Conservation (phyloP, 495 filamentous ascomycete species). For the Aspergillus mulundensis region DNA sequence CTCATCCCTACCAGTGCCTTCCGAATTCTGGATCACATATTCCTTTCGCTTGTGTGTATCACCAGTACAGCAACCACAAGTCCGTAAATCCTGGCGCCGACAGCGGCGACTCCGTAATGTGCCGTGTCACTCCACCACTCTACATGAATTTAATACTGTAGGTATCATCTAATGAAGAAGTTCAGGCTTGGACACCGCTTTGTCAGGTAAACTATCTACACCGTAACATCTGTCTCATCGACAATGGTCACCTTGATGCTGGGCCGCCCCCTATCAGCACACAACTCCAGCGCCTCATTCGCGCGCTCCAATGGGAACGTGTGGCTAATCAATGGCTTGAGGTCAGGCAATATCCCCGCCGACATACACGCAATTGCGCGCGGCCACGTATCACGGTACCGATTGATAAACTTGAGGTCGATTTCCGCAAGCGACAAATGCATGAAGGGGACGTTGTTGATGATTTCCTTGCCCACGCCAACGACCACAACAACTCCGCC, state of each 20-base stretch:
- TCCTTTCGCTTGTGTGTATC: too few species aligned
- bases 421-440: constrained; percentile 60
- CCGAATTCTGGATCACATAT: too few species aligned
- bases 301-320: constrained; percentile 54
- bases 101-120: too few species aligned
- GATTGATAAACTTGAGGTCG: constrained; percentile 59
- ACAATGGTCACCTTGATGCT: constrained; percentile 60
- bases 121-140: too few species aligned
- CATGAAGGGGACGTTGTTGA: constrained; percentile 67
- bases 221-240: constrained; percentile 36
- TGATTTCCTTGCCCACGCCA: constrained; percentile 55
- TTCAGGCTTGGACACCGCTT: too few species aligned
- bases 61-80: too few species aligned
- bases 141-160: too few species aligned
- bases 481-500: constrained; percentile 61
- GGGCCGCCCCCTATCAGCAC: constrained; percentile 42
- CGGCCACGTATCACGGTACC: constrained; percentile 62
- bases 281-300: constrained; percentile 49
- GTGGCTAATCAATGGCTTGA: constrained; percentile 69
- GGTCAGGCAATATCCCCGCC: constrained; percentile 48
- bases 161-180: too few species aligned
- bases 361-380: constrained; percentile 44
- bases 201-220: too few species aligned
- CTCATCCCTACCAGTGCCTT: too few species aligned
- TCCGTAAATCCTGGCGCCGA: too few species aligned